Base-by-base conservation (phyloP, 805 yeast species). In the Helenozyma rhizophorensis region DNA sequence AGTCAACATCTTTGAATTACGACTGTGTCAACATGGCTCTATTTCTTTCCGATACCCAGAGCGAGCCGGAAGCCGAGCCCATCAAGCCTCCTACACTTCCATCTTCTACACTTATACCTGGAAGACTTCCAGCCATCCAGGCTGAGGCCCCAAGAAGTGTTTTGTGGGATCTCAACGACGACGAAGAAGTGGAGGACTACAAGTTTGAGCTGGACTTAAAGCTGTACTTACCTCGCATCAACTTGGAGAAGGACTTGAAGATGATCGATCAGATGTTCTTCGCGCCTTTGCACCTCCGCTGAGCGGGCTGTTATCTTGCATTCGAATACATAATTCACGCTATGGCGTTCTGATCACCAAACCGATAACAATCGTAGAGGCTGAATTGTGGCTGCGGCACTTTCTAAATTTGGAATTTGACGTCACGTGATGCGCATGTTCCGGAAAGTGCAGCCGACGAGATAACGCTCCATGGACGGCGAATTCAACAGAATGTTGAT, bases 181-280 rank as follows among this genome's bases (percentile, higher is more conserved):
- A 40, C 22, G 34, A 34, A 14, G 39, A 34, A 6, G 35, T 42
- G 14, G 44, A 40, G 21, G 43, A 33, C 19, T 40, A 37, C 36
- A 35, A 21, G 27, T 32, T 40, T 23, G 40, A 39, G 40, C 44
- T 30, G 38, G 43, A 40, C 33, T 32, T 37, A 13, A 40, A 40
- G 25, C 34, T 21, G 31, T 40, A 37, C 29, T 21, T 30, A 24
- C 42, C 44, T 6, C 39, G 44, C 10, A 26, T 37, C 28, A 42
- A 40, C 35, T 34, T 42, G 29, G 47, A 40, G 37, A 34, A 37
- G 14, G 47, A 42, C 30, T 34, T 42, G 32, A 40, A 33, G 21
- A 28, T 39, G 31, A 40, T 40, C 16, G 47, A 43, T 26, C 41
- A 32, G 30, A 37, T 40, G 44, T 28, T 40, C 17, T n/a, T n/a